A percentile compares a stretch with the other conserved stretches of the same genome.
phyloP scores from a whole-genome alignment of 148 eudicot genomes.

The Beta vulgaris region DNA sequence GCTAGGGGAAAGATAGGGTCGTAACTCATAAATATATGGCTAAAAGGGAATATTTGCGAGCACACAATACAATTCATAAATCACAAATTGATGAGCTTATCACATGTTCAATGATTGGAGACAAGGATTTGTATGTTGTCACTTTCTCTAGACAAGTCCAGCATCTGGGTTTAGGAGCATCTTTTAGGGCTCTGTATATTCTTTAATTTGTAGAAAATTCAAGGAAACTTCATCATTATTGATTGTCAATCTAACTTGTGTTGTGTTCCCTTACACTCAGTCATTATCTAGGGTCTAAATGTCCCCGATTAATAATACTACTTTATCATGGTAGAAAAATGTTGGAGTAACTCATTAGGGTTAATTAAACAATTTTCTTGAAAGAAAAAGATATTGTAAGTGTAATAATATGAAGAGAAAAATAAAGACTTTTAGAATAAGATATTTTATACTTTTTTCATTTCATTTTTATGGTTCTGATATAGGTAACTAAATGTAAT shows the following conservation, averaged over 20 bases:
- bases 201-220: slow-evolving; percentile 3
- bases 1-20: background rate
- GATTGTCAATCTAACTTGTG: background rate
- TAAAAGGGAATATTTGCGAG: slow-evolving; percentile 6
- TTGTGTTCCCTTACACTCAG: slow-evolving; percentile 10
- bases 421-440: too few relatives aligned
- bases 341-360: too few relatives aligned
- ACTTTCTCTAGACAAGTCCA: slow-evolving; percentile 21
- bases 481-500: too few relatives aligned
- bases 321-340: too few relatives aligned
- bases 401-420: too few relatives aligned
- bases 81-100: background rate
- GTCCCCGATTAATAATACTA: too few relatives aligned
- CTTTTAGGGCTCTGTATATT: background rate
- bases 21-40: background rate
- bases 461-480: too few relatives aligned
- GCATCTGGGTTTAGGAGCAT: slow-evolving; percentile 4
- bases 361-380: too few relatives aligned
- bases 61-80: background rate
- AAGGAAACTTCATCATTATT: slow-evolving; percentile 13
- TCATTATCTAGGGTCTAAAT: too few relatives aligned
- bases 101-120: slow-evolving; percentile 21
- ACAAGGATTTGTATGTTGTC: slow-evolving; percentile 16
- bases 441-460: too few relatives aligned
- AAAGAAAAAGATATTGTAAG: too few relatives aligned